Evolutionary conservation across 1,284 basidiomycete species (phyloP).

Genomic region (Wallemia ichthyophaga): DNA sequence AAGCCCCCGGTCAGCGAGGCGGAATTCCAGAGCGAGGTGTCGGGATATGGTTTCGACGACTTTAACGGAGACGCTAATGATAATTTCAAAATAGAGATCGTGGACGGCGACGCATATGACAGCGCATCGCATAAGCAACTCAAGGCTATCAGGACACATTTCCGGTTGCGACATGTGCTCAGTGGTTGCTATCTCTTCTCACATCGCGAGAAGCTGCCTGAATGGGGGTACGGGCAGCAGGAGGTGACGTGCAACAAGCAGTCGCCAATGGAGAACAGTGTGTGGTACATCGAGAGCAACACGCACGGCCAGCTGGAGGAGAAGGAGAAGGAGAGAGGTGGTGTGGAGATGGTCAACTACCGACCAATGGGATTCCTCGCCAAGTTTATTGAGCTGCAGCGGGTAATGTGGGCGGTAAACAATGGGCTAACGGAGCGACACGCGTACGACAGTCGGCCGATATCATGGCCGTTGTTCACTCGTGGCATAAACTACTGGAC

Average conservation of each 20-base stretch:
- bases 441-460: constrained; percentile 73
- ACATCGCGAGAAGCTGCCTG: constrained; percentile 85
- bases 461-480: constrained; percentile 93
- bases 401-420: constrained; percentile 92
- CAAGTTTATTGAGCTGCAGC: constrained; percentile 77
- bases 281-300: constrained; percentile 85
- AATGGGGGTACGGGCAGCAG: constrained; percentile 95
- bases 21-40: constrained; percentile 97
- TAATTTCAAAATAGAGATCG: constrained; percentile 61
- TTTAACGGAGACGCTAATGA: constrained; percentile 25
- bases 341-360: constrained; percentile 40
- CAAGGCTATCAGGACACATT: constrained; percentile 48
- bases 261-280: constrained; percentile 56
- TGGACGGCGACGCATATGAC: constrained; percentile 33
- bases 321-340: constrained; percentile 28
- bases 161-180: constrained; percentile 54
- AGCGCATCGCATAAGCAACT: constrained; percentile 36
- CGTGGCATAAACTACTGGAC: constrained; percentile 98
- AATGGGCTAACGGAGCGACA: constrained; percentile 78
- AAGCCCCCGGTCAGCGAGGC: constrained; percentile 90
- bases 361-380: constrained; percentile 56
- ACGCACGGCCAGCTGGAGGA: constrained; percentile 22
- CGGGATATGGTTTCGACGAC: constrained; percentile 66
- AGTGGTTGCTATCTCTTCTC: constrained; percentile 91
- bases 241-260: constrained; percentile 97